Evolutionary conservation across 805 yeast genomes (phyloP).

Genomic region (Saturnispora sanitii): DNA sequence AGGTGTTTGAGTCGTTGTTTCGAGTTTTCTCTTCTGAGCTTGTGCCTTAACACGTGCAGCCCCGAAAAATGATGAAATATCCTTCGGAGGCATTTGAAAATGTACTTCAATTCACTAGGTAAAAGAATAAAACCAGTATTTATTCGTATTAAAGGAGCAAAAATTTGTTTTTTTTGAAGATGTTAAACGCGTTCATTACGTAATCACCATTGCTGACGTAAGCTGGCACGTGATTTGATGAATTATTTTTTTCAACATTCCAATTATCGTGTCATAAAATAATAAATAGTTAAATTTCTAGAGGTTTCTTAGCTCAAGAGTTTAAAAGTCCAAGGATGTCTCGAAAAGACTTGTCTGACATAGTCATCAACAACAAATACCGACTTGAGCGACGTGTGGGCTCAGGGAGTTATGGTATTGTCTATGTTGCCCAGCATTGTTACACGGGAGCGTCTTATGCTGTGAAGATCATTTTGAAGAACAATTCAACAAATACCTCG

Average conservation of each 20-base stretch:
- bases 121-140: not conserved
- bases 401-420: conserved; percentile 80
- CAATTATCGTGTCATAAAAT: conserved; percentile 3
- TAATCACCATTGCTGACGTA: no score
- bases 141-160: not conserved
- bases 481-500: conserved; percentile 25
- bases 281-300: no score
- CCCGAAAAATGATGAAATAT: conserved; percentile 19
- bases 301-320: not conserved
- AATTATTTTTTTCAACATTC: no score
- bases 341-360: conserved; percentile 24
- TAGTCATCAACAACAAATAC: conserved; percentile 29
- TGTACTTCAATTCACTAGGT: no score
- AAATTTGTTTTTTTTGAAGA: not conserved
- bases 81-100: conserved; percentile 7
- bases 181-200: conserved; percentile 6
- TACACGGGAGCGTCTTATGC: conserved; percentile 47
- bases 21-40: conserved; percentile 4
- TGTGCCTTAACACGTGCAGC: conserved; percentile 17
- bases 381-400: conserved; percentile 50
- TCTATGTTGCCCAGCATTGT: conserved; percentile 56
- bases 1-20: not conserved
- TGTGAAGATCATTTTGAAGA: conserved; percentile 57
- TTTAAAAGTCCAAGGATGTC: conserved; percentile 3
- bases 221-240: no score